Evolutionary conservation across 139 green algal species (phyloP).

Genomic region (Micractinium conductrix): DNA sequence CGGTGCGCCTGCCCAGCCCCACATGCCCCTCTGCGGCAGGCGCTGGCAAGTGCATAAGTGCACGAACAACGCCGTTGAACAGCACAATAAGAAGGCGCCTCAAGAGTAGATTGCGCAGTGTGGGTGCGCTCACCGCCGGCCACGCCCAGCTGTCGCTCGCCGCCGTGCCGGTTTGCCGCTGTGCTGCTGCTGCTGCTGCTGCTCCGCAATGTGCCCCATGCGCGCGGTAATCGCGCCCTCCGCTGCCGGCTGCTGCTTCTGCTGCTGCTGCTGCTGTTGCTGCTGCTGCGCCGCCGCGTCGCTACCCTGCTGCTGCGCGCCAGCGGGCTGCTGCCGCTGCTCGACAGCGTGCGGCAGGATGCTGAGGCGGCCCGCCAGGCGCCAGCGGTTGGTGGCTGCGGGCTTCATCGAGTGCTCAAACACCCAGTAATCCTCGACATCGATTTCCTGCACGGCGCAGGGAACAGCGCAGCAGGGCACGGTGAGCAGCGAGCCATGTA

Average conservation of each 20-base stretch:
- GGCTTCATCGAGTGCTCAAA: constrained; percentile 53
- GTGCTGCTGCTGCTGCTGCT: constrained; percentile 19
- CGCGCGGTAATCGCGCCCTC: not conserved
- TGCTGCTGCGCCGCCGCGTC: not conserved
- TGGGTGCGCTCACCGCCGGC: not conserved
- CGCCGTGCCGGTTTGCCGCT: not conserved
- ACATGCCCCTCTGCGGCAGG: too few relatives aligned
- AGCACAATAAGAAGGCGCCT: too few relatives aligned
- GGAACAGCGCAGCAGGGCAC: too few relatives aligned
- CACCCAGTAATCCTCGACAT: constrained; percentile 60
- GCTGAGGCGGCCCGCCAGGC: constrained; percentile 35
- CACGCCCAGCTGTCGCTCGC: not conserved
- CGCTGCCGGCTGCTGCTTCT: not conserved
- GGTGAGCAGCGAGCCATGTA: too few relatives aligned
- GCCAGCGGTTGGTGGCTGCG: constrained; percentile 35
- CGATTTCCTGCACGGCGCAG: not conserved
- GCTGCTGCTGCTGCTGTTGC: not conserved
- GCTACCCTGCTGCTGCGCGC: not conserved
- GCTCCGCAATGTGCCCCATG: not conserved
- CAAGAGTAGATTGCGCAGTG: too few relatives aligned
- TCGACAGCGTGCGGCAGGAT: not conserved
- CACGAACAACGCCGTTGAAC: too few relatives aligned
- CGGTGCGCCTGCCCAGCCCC: too few relatives aligned
- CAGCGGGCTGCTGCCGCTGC: not conserved
- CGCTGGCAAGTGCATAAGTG: too few relatives aligned